These are phyloP conservation scores for Leptodermis oblonga DNA, from an alignment of 257 asterid genomes.

Conservation along the genomic window DNA sequence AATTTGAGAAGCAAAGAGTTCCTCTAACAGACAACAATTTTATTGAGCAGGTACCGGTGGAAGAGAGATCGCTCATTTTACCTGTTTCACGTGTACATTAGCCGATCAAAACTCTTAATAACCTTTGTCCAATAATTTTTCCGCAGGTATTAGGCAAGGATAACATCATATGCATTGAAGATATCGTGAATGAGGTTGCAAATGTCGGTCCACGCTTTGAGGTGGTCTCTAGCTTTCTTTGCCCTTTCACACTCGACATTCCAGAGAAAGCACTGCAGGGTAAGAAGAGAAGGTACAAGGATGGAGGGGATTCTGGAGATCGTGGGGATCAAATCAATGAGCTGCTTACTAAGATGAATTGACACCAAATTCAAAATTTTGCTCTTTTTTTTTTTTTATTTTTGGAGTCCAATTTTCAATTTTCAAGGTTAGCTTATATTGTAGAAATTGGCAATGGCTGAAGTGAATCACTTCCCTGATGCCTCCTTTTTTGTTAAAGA, in stretches of 20 bases:
- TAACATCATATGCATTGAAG: constrained; percentile 78
- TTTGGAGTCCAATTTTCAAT: neutral
- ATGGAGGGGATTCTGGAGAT: constrained; percentile 89
- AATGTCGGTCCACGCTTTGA: constrained; percentile 60
- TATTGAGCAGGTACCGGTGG: constrained; percentile 59
- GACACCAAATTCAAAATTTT: constrained; percentile 10
- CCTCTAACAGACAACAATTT: constrained; percentile 81
- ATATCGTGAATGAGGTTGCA: constrained; percentile 67
- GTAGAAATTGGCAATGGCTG: neutral
- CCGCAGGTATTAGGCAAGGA: constrained; percentile 66
- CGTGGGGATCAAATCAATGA: constrained; percentile 68
- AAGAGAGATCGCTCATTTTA: neutral
- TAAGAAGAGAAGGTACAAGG: constrained; percentile 60
- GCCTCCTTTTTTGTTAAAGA: neutral
- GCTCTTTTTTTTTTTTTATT: too few relatives aligned
- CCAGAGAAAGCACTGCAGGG: constrained; percentile 77
- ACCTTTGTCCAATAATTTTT: constrained; percentile 1
- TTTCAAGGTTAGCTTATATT: neutral
- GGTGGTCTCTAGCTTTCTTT: constrained; percentile 57
- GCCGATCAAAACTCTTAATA: neutral
- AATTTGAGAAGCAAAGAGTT: constrained; percentile 48
- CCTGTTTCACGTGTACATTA: neutral
- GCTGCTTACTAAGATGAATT: constrained; percentile 75
- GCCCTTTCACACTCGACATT: constrained; percentile 68
- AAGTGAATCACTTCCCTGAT: neutral